phyloP scores from a whole-genome alignment of 1,139 yeast genomes.

The Suhomyces terraborum region DNA sequence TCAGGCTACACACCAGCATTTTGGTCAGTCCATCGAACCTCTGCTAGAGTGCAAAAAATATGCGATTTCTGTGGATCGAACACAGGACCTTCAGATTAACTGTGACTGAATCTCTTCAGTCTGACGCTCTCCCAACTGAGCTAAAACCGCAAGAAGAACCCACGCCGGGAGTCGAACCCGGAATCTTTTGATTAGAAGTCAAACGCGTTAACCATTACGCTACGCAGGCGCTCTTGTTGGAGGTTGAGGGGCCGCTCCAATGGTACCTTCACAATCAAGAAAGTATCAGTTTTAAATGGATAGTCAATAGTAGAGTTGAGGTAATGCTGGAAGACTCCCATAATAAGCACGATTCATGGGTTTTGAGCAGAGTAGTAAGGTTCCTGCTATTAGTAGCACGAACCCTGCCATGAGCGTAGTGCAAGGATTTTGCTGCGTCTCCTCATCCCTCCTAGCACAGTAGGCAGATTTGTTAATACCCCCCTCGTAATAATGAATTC shows the following conservation, averaged over 20 bases:
- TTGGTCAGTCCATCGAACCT: too few relatives aligned
- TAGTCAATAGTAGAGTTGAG: background rate
- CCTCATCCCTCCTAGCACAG: too few relatives aligned
- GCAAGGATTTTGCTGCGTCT: too few relatives aligned
- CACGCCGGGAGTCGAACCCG: conserved; percentile 54
- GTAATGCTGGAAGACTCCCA: too few relatives aligned
- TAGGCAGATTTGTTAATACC: too few relatives aligned
- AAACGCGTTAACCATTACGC: conserved; percentile 23
- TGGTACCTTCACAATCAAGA: background rate
- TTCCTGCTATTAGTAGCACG: too few relatives aligned
- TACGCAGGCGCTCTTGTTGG: conserved; percentile 18
- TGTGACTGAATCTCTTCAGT: conserved; percentile 30
- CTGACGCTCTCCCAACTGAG: conserved; percentile 93
- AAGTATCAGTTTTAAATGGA: background rate
- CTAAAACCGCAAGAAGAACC: conserved; percentile 46
- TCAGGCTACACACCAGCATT: too few relatives aligned
- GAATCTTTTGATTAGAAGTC: conserved; percentile 29
- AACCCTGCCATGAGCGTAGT: too few relatives aligned
- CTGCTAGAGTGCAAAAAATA: too few relatives aligned
- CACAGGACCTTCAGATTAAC: conserved; percentile 54
- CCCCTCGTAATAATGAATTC: too few relatives aligned
- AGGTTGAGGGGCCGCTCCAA: background rate
- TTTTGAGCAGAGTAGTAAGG: too few relatives aligned
- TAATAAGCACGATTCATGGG: too few relatives aligned
- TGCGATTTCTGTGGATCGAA: conserved; percentile 47